Evolutionary conservation across 2,329 filamentous ascomycete genomes (phyloP).

Genomic region (Sporothrix inflata): DNA sequence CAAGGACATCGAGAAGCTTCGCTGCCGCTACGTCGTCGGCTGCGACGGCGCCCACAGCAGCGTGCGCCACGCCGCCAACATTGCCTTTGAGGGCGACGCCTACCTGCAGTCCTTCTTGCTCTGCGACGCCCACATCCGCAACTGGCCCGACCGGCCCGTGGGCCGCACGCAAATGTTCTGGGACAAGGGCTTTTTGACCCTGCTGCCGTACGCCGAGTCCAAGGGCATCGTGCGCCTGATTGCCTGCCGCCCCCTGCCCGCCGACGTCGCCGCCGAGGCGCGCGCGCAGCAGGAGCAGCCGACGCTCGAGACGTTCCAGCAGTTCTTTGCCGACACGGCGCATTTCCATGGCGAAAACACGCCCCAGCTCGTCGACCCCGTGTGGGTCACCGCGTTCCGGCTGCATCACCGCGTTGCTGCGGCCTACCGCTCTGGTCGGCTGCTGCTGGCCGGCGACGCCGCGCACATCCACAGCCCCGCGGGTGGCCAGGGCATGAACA

Average conservation of each 20-base stretch:
- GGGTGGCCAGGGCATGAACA: conserved; percentile 63
- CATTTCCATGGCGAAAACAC: conserved; percentile 18
- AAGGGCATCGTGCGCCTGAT: conserved; percentile 33
- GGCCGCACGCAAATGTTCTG: conserved; percentile 37
- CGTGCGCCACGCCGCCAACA: conserved; percentile 45
- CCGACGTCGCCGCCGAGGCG: not conserved
- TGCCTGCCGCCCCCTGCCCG: conserved; percentile 30
- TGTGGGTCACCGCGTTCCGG: conserved; percentile 51
- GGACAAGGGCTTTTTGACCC: conserved; percentile 42
- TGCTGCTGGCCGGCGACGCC: conserved; percentile 61
- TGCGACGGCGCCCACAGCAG: conserved; percentile 53
- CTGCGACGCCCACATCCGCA: conserved; percentile 44
- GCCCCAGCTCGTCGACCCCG: conserved; percentile 37
- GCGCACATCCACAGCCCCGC: conserved; percentile 60
- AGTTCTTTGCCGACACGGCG: conserved; percentile 21
- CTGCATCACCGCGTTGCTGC: conserved; percentile 49
- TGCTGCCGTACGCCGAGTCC: conserved; percentile 40
- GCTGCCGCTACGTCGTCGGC: conserved; percentile 49
- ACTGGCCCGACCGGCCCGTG: conserved; percentile 30
- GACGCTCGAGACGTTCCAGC: conserved; percentile 20
- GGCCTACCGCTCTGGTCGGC: conserved; percentile 50
- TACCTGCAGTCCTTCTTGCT: conserved; percentile 53
- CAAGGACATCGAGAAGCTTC: conserved; percentile 33
- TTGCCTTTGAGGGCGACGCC: conserved; percentile 48
- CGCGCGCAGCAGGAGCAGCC: conserved; percentile 9